Base-by-base conservation (phyloP, 2,329 filamentous ascomycete genomes). In the Penicillium janthinellum region DNA sequence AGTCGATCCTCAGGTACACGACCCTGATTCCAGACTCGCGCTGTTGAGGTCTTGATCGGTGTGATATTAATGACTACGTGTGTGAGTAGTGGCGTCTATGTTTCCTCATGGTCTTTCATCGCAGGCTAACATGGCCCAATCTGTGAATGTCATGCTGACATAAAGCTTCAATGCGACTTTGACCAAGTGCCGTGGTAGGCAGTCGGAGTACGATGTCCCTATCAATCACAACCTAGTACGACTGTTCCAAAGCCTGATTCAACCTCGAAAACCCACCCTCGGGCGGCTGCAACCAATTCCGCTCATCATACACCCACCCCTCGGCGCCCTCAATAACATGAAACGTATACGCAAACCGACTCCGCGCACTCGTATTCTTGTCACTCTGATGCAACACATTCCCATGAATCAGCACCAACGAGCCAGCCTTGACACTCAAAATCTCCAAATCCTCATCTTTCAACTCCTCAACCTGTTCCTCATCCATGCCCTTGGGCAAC, bases 371-470 rank as follows among this genome's bases (percentile, higher is more conserved):
- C 57, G 86, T 84, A 74, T 99, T 99, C 82, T 85, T 91, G 84
- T 96, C 92, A 74, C 93, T 97, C 86, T 96, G 96, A 78, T 99
- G 95, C 79, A 98, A 75, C 68, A 97, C 79, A 76, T 98, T 98
- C 1, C 95, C 95, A 79, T 99, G 94, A 65, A 99, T 98, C 63
- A 99, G 78, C 50, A 98, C 92, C 75, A 99, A 76, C 49, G 90
- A 90, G 0, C 95, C 95, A 0, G 93, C 92, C 79, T 93, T 94
- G 56, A 98, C 92, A 80, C 96, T 91, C 3, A 90, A 90, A 51
- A 92, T 79, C 55, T 90, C 87, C 76, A 96, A 95, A 62, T 86
- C 75, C 54, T 69, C 68, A 41, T 71, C 66, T 6, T 42, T 34
- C 12, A 57, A 63, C 49, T 73, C 75, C 31, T 77, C 77, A 2